Base-by-base conservation (phyloP, 2,329 filamentous ascomycete species). In the Trematosphaeria pertusa region DNA sequence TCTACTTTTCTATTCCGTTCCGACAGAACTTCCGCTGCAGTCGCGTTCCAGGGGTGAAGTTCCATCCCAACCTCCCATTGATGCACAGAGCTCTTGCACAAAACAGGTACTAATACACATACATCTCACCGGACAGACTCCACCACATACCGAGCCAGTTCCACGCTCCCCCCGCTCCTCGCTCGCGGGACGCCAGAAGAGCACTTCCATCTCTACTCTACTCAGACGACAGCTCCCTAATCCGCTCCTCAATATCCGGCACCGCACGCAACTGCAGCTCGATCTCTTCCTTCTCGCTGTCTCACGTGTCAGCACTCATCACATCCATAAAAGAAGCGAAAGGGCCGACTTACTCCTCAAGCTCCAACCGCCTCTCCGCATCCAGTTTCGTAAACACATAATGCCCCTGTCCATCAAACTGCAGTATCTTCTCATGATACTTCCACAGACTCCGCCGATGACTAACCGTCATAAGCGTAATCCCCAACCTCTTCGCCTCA, bases 401-500 rank as follows among this genome's bases (percentile, higher is more conserved):
- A 39, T 91, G 81, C 0, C 94, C 94, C 73, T 96, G 90, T 0
- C 94, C 94, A 71, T 97, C 93, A 69, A 99, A 99, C 73, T 99
- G 94, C 66, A 99, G 73, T 50, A 99, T 97, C 73, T 87, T 88
- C 58, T 85, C 88, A 72, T 99, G 94, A 71, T 99, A 97, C 72
- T 94, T 92, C 94, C 94, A 99, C 60, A 99, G 73, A 75, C 90
- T 96, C 52, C 91, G 79, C 7, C 94, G 80, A 72, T 99, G 94
- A 56, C 87, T 91, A 18, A 99, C 94, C 0, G 94, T 99, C 90
- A 99, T 97, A 54, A 99, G 81, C 0, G 94, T 97, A 62, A 97
- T 94, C 3, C 90, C 91, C 14, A 97, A 75, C 14, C 83, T 81
- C 79, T 99, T 97, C 39, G 94, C 94, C 44, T 91, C 92, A 61